Base-by-base conservation (phyloP, 305 asterid species). In the Rubia occidens region DNA sequence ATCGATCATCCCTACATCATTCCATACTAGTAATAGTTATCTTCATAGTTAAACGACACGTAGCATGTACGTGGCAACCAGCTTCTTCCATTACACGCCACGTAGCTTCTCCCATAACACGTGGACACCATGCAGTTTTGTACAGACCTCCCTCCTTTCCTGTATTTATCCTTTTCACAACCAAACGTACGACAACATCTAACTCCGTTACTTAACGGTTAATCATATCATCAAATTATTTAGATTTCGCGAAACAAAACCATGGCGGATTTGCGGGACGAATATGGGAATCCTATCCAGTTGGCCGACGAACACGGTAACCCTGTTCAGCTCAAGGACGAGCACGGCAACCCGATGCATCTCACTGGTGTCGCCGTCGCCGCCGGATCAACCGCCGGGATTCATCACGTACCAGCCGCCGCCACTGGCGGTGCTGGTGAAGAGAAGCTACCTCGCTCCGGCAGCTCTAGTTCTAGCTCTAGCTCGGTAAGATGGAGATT, bases 211-310 rank as follows among this genome's bases (percentile, higher is more conserved):
- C 53, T 45, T 45, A 14, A 11, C 14, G 17, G 14, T 13, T 15
- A 3, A 11, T 43, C 13, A 9, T 8, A 43, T 0, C 10, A 43
- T 11, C 47, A 9, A 43, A 43, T 2, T 43, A 1, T 8, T 11
- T 9, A 42, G 45, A 42, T 47, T n/a, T 13, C 5, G 6, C 4
- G 10, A 13, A 43, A 66, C 59, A 21, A 4, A 7, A 39, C 62
- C 62, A 88, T 88, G 96, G 89, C 96, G 40, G 94, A 90, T 70
- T 40, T 90, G 62, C 84, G 94, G 11, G 97, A 93, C 67, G 91
- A 93, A 77, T 81, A 78, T 45, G 95, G 89, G 14, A 89, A 89
- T 63, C 98, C 92, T 54, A 79, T 89, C 78, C 96, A 88, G 84
- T 82, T 89, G 29, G 77, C 96, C 0, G 98, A 89, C 72, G 73